A percentile compares a stretch with the other conserved stretches of the same genome.
These are phyloP conservation scores for Gossypium arboreum DNA, from an alignment of 345 rosid genomes.

Conservation along the genomic window DNA sequence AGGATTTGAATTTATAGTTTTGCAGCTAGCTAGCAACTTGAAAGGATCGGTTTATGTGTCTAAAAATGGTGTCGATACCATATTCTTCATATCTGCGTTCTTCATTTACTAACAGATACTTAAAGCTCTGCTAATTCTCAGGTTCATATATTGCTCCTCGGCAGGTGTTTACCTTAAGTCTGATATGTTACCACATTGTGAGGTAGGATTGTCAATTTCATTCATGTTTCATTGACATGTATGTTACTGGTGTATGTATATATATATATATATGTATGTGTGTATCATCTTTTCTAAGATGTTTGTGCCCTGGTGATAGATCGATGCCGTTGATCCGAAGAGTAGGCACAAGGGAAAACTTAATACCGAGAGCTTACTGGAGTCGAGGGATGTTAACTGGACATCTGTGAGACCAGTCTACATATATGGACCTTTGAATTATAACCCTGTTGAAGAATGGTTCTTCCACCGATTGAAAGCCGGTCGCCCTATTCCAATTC, in stretches of 20 bases:
- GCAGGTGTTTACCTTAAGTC: conserved; percentile 94
- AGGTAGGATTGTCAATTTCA: conserved; percentile 42
- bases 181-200: conserved; percentile 74
- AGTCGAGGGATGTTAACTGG: conserved; percentile 76
- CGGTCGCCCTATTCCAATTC: conserved; percentile 89
- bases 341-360: conserved; percentile 99
- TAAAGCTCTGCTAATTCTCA: conserved; percentile 30
- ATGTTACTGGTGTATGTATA: background rate
- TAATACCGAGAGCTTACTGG: conserved; percentile 66
- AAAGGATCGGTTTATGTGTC: background rate
- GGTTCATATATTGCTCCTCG: conserved; percentile 93
- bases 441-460: conserved; percentile 99
- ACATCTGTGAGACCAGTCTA: conserved; percentile 92
- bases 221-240: background rate
- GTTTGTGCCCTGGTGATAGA: conserved; percentile 29
- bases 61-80: background rate
- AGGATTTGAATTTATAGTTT: background rate
- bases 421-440: conserved; percentile 94
- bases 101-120: background rate
- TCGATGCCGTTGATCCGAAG: conserved; percentile 92
- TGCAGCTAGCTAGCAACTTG: background rate
- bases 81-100: background rate
- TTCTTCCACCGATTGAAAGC: conserved; percentile 94
- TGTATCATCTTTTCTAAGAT: conserved; percentile 11
- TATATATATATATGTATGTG: too few species aligned